Evolutionary conservation across 768 basidiomycete genomes (phyloP), one percentile per base, ranked within the genome.

Genomic region (Hemileccinum impolitum): DNA sequence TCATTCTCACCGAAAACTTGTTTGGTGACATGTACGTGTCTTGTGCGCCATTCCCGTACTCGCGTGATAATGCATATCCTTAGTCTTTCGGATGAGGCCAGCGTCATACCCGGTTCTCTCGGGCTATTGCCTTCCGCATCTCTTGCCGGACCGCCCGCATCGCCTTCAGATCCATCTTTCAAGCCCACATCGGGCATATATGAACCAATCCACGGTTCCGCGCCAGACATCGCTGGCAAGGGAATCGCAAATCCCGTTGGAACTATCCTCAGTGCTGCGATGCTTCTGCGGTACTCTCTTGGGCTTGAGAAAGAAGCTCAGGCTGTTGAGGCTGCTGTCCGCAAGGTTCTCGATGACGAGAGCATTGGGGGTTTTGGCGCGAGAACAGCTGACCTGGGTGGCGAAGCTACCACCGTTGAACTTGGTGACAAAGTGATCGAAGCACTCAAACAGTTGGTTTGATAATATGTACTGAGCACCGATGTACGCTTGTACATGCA

Each of bases 61-160:
- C 39, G 49, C 45, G 37, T 52, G 23, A 57, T 19, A 3, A 23
- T 35, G 13, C 10, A 28, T 42, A 11, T 26, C 14, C 41, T 37
- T 62, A 97, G 94, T 61, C 80, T 99, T 34, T 98, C 95, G 8
- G 96, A 98, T 67, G 93, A 99, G 68, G 81, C 85, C 12, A 97
- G 94, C 57, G 92, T 98, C 57, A 97, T 99, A 59, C 95, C 95
- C 15, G 96, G 96, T 15, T 98, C 96, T 25, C 84, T 99, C 10
- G 96, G 96, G 43, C 79, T 99, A 18, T 76, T 98, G 13, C 95
- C 96, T 13, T 98, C 96, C 12, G 96, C 96, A 26, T 97, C 94
- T 13, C 82, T 99, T 9, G 90, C 94, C 2, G 94, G 92, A 39
- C 90, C 91, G 19, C 94, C 84, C 2, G 85, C 80, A 1, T 61